phyloP scores from a whole-genome alignment of 2,329 filamentous ascomycete genomes.

The Pleurostoma richardsiae region DNA sequence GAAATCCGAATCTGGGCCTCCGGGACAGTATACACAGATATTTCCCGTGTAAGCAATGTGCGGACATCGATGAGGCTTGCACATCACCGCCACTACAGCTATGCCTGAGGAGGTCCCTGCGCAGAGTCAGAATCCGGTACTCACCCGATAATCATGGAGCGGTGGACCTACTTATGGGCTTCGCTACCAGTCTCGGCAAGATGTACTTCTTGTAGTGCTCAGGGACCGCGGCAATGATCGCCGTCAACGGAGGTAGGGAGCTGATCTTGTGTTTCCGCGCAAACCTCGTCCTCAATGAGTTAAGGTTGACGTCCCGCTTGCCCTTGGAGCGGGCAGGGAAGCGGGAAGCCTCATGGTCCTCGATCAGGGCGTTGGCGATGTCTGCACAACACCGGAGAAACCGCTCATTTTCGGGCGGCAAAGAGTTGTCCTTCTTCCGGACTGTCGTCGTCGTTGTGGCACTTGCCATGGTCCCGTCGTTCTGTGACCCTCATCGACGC shows the following conservation, averaged over 20 bases:
- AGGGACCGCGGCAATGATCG: slow-evolving; percentile 97
- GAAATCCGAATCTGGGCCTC: slow-evolving; percentile 95
- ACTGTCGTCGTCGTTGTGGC: slow-evolving; percentile 66
- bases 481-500: slow-evolving; percentile 30
- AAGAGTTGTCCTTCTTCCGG: slow-evolving; percentile 66
- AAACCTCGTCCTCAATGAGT: slow-evolving; percentile 78
- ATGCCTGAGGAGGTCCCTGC: slow-evolving; percentile 90
- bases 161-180: slow-evolving; percentile 71
- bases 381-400: slow-evolving; percentile 93
- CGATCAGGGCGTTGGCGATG: slow-evolving; percentile 87
- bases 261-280: slow-evolving; percentile 89
- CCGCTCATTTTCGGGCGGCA: slow-evolving; percentile 89
- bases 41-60: slow-evolving; percentile 99
- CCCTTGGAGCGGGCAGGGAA: slow-evolving; percentile 68
- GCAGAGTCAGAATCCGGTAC: slow-evolving; percentile 2
- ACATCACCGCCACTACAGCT: slow-evolving; percentile 98
- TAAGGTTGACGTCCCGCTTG: slow-evolving; percentile 87
- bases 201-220: slow-evolving; percentile 99
- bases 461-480: no score
- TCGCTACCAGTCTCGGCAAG: slow-evolving; percentile 89
- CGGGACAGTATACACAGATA: slow-evolving; percentile 97
- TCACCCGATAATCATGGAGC: not conserved
- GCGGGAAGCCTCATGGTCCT: slow-evolving; percentile 81
- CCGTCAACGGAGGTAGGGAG: slow-evolving; percentile 85
- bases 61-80: slow-evolving; percentile 95